Evolutionary conservation across 495 filamentous ascomycete species (phyloP), one percentile per base, ranked within the genome.

Genomic region (Aspergillus biplanus): DNA sequence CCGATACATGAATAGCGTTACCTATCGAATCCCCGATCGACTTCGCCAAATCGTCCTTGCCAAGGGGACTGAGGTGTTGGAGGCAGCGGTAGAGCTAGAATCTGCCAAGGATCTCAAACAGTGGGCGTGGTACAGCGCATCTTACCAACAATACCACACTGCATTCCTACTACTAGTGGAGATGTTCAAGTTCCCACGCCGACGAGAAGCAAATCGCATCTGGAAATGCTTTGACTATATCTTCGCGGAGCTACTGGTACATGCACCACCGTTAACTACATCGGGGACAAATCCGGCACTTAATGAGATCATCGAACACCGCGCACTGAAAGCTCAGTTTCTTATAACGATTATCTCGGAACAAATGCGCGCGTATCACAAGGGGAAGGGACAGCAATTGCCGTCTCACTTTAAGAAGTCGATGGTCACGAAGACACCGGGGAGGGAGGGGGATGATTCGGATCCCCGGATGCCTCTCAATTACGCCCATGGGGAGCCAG

Each of bases 71-170:
- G 66, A 76, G 37, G 67, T 65, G 3, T 58, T 77, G 53, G 74
- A 77, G 46, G 65, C 62, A 44, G 74, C 67, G 0, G 71, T 75
- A 16, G 62, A 67, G 44, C 59, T 78, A 9, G 75, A 74, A 53
- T 71, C 73, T 12, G 75, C 61, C 0, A 33, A 42, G 4, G 49
- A 61, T 0, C 34, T 61, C 0, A 27, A 32, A 6, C 33, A n/a
- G n/a, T 61, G 49, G 58, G 34, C 58, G 9, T 61, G 58, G 58
- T 61, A 61, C 13, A 44, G 33, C 8, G 18, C 34, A 2, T 50
- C 58, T 11, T 61, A 54, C 31, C 58, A 61, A 2, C 58, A 61
- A 32, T 61, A 61, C 34, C 58, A 61, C 4, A 53, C 34, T 16
- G 49, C 58, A 4, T 54, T 54, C 9, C 34, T 61, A 21, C 13